Evolutionary conservation across 306 rosid genomes (phyloP), one percentile per base, ranked within the genome.

Genomic region (Argentina anserina): DNA sequence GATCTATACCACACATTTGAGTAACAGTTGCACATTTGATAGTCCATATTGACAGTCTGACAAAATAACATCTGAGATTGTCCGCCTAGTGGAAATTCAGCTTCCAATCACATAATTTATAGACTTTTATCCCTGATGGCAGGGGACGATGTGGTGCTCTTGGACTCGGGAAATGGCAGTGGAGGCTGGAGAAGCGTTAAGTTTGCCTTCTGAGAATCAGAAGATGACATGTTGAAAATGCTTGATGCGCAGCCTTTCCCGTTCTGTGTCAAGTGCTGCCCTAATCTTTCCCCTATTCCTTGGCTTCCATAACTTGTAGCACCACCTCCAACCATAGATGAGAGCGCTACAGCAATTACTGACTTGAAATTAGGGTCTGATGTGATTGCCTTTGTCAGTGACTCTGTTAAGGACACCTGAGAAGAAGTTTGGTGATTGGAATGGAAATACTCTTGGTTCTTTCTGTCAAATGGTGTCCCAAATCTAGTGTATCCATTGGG

Each of bases 361-460:
- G 89, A 86, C 11, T 76, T 82, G 83, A 88, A 85, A 65, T 81
- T 79, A 3, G 87, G 87, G 68, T 88, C 83, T 0, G 83, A 74
- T 0, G 80, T 84, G 42, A 88, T 88, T 72, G 88, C 93, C 59
- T 84, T 86, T 53, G 90, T 82, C 74, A 88, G 53, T 68, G 86
- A 71, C 60, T 88, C 90, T 9, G 86, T 86, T 67, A 88, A 80
- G 45, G 78, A 74, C 58, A 79, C 79, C n/a, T 65, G 77, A 50
- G 86, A 72, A 36, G 78, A 67, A 40, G 76, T 78, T 64, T 78
- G 82, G 70, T 72, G 55, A 43, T 50, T 63, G 36, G 78, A 75
- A 75, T 83, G 76, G 65, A 77, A 68, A 41, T 26, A 65, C 60
- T 84, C 78, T 39, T 76, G 89, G 71, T 63, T 65, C 39, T 77